phyloP scores from a whole-genome alignment of 371 early-diverging fungal genomes.

The Entomophthora muscae region DNA sequence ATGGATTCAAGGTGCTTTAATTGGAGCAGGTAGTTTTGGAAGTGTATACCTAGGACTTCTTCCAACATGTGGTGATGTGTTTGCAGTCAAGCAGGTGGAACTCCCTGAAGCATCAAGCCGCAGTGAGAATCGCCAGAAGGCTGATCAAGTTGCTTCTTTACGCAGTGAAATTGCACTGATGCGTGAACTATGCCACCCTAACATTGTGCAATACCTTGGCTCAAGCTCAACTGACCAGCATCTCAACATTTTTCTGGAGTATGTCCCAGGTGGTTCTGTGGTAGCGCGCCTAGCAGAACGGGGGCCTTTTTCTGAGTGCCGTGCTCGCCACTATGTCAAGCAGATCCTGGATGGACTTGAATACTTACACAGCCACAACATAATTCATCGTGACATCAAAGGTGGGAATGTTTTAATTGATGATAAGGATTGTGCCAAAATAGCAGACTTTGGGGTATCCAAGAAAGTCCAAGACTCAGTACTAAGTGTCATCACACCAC shows the following conservation, averaged over 20 bases:
- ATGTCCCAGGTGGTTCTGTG: conserved; percentile 94
- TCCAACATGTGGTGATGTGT: conserved; percentile 61
- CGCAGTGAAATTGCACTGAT: conserved; percentile 79
- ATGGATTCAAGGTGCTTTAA: conserved; percentile 79
- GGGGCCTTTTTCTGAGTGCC: conserved; percentile 69
- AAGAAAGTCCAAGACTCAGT: conserved; percentile 74
- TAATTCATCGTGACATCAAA: conserved; percentile 97
- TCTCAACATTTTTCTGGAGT: conserved; percentile 93
- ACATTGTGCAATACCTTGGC: conserved; percentile 87
- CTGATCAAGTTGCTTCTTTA: conserved; percentile 51
- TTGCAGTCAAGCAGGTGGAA: conserved; percentile 98
- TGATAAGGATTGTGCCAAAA: conserved; percentile 81
- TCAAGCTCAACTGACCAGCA: conserved; percentile 60
- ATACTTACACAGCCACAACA: conserved; percentile 86
- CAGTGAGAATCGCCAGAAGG: conserved; percentile 39
- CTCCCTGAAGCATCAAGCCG: conserved; percentile 47
- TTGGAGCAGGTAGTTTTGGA: conserved; percentile 96
- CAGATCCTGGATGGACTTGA: conserved; percentile 87
- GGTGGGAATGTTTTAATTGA: conserved; percentile 92
- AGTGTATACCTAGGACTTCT: conserved; percentile 87
- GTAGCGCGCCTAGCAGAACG: conserved; percentile 62
- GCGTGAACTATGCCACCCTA: conserved; percentile 73
- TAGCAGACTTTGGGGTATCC: conserved; percentile 98
- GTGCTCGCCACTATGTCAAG: conserved; percentile 66
- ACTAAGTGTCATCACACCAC: conserved; percentile 8